Evolutionary conservation across 2,329 filamentous ascomycete species (phyloP).

Genomic region (Beauveria sp.): DNA sequence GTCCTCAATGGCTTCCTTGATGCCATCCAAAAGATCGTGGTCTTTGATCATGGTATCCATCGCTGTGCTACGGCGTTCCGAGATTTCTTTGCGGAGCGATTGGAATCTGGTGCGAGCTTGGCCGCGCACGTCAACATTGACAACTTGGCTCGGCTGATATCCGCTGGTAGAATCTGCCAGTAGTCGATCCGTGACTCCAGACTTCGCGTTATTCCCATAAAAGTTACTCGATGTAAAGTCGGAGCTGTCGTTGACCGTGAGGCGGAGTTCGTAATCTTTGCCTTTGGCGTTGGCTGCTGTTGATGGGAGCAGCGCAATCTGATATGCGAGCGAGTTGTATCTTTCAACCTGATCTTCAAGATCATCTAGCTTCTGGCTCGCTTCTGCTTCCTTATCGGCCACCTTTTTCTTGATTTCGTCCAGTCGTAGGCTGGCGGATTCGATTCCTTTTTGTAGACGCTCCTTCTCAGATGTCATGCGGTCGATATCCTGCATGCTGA

Average conservation of each 20-base stretch:
- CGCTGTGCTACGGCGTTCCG: conserved; percentile 73
- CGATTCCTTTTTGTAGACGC: conserved; percentile 80
- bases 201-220: conserved; percentile 27
- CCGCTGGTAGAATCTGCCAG: conserved; percentile 76
- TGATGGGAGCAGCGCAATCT: conserved; percentile 81
- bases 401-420: conserved; percentile 82
- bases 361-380: conserved; percentile 78
- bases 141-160: conserved; percentile 81
- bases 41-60: conserved; percentile 92
- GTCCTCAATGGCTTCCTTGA: conserved; percentile 95
- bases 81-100: conserved; percentile 77
- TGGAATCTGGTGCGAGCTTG: conserved; percentile 73
- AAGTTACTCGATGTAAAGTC: conserved; percentile 65
- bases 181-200: conserved; percentile 59
- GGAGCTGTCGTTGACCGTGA: conserved; percentile 71
- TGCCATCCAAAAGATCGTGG: conserved; percentile 85
- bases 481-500: conserved; percentile 97
- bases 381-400: conserved; percentile 80
- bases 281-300: conserved; percentile 82
- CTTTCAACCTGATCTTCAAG: conserved; percentile 83
- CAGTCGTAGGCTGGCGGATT: conserved; percentile 64
- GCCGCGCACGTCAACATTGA: conserved; percentile 82
- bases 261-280: conserved; percentile 72
- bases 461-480: conserved; percentile 96
- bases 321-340: conserved; percentile 92